phyloP scores from a whole-genome alignment of 108 stramenopile species.

The Mayamaea pseudoterrestris region DNA sequence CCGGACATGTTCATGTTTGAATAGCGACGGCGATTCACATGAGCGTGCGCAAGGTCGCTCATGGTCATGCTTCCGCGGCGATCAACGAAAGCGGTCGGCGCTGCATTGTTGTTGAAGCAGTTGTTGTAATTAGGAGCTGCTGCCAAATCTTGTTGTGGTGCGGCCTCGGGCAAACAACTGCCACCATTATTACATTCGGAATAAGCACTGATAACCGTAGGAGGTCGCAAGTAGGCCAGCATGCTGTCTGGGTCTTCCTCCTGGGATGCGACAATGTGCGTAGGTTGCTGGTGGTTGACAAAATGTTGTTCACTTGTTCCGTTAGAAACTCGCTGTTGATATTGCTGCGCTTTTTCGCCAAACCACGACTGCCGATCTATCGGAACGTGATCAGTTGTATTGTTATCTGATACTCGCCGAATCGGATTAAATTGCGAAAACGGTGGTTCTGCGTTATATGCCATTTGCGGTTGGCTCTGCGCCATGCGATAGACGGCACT shows the following conservation, averaged over 20 bases:
- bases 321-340: too few species aligned
- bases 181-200: not conserved
- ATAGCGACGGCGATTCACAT: not conserved
- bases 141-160: not conserved
- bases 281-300: too few species aligned
- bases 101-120: not conserved
- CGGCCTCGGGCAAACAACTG: not conserved
- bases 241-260: not conserved
- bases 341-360: too few species aligned
- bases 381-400: too few species aligned
- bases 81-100: not conserved
- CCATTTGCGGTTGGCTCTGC: not conserved
- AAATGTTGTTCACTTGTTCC: too few species aligned
- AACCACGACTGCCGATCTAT: too few species aligned
- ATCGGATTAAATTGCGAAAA: too few species aligned
- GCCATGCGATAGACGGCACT: not conserved
- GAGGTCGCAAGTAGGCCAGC: not conserved
- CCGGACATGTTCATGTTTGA: not conserved
- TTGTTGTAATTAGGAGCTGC: not conserved
- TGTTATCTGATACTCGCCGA: too few species aligned
- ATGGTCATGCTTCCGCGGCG: slow-evolving; percentile 6
- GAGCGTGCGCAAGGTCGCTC: not conserved
- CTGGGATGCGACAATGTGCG: too few species aligned
- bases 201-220: not conserved
- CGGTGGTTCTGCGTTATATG: too few species aligned